A percentile compares a stretch with the other conserved stretches of the same genome.
Conservation (phyloP, 2,329 filamentous ascomycete species). For the Cucurbitaria berberidis region DNA sequence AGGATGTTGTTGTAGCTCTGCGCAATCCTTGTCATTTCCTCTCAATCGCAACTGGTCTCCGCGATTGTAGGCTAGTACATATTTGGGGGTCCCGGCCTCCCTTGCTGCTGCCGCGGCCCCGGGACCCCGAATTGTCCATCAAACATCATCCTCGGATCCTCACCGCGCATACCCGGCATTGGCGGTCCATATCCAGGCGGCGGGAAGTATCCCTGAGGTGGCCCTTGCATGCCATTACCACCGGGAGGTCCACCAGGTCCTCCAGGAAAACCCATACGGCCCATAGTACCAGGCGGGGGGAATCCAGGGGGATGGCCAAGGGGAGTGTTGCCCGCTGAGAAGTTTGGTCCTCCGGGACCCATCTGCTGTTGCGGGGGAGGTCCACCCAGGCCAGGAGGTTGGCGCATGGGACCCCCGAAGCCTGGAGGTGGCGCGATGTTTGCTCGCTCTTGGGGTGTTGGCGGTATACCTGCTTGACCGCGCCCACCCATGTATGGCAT, state of each 20-base stretch:
- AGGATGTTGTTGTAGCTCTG: not conserved
- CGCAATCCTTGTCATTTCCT: not conserved
- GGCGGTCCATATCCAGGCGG: conserved; percentile 42
- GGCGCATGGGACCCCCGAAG: conserved; percentile 45
- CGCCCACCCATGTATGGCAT: conserved; percentile 43
- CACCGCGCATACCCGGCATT: conserved; percentile 39
- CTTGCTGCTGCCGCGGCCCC: conserved; percentile 33
- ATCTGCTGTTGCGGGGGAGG: conserved; percentile 37
- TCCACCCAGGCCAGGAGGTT: conserved; percentile 45
- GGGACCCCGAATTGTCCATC: conserved; percentile 44
- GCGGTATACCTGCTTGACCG: conserved; percentile 45
- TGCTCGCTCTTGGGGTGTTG: conserved; percentile 43
- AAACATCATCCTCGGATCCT: conserved; percentile 48
- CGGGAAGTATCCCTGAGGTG: conserved; percentile 46
- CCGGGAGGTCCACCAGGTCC: conserved; percentile 28
- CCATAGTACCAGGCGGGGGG: conserved; percentile 37
- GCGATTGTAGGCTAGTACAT: conserved; percentile 32
- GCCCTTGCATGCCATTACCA: conserved; percentile 42
- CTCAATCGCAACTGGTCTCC: not conserved
- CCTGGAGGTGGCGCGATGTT: conserved; percentile 47
- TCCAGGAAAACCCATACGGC: conserved; percentile 37
- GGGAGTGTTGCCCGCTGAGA: conserved; percentile 48
- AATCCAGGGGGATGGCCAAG: conserved; percentile 48
- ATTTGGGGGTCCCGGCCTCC: conserved; percentile 40
- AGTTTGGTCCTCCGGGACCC: conserved; percentile 40